Conservation (phyloP, 225 moss, liverwort and hornwort species). For the Pleurozium schreberi region DNA sequence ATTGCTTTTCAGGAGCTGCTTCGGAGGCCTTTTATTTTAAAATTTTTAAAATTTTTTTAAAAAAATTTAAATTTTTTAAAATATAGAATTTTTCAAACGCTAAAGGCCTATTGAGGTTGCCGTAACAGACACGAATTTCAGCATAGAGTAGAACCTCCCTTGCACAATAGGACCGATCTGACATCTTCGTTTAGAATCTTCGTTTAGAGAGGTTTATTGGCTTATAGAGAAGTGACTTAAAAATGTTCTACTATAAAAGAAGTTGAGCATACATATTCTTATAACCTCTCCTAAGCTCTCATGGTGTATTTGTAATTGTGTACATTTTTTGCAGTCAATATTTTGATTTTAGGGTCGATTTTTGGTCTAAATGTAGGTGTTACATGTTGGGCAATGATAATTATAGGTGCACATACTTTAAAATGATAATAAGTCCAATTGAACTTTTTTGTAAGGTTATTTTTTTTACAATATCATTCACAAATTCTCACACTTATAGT, state of each 20-base stretch:
- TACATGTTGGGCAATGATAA: neutral
- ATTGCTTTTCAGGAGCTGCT: neutral
- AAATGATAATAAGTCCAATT: neutral
- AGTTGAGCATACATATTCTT: no score
- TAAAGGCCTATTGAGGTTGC: neutral
- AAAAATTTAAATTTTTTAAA: no score
- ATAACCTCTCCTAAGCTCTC: neutral
- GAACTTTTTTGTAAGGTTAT: accelerated
- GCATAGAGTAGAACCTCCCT: neutral
- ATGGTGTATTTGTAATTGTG: accelerated
- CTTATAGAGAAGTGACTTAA: no score
- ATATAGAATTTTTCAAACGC: no score
- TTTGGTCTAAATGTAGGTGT: no score
- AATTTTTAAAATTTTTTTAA: no score
- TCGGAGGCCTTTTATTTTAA: neutral
- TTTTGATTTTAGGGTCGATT: neutral
- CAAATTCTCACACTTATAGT: neutral
- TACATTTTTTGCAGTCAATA: neutral
- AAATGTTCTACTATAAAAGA: neutral
- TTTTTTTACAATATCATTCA: neutral
- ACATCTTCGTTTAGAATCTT: no score
- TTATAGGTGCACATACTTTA: neutral
- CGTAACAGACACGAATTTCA: no score
- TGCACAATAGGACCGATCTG: no score
- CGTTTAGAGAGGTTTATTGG: no score